phyloP scores from a whole-genome alignment of 805 yeast species.

The Wickerhamiella brachini region DNA sequence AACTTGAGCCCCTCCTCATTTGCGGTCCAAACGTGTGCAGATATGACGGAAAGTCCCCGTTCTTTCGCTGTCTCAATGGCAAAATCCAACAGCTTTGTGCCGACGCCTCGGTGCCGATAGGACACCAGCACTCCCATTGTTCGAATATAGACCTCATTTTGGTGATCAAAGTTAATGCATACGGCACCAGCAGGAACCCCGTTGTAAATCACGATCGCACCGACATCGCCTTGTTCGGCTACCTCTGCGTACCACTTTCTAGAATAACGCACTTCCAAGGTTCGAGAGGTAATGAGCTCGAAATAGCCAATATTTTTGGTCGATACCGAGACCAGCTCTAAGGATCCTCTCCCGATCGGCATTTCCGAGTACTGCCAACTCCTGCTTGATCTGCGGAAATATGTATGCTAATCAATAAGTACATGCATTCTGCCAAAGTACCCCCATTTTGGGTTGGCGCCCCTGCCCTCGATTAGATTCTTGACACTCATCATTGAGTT shows the following conservation, averaged over 20 bases:
- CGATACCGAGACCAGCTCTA: neutral
- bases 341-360: neutral
- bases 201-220: neutral
- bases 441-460: neutral
- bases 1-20: neutral
- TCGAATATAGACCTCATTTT: neutral
- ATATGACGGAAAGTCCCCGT: neutral
- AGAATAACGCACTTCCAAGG: neutral
- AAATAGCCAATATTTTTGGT: neutral
- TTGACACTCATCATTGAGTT: neutral
- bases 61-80: neutral
- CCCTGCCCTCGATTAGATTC: neutral
- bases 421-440: neutral
- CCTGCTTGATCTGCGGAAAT: no score
- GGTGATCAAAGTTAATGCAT: neutral
- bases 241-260: constrained; percentile 1
- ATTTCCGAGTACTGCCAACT: no score
- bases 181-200: neutral
- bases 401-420: neutral
- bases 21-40: constrained; percentile 4
- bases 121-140: constrained; percentile 1
- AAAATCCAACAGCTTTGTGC: neutral
- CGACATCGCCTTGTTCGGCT: neutral
- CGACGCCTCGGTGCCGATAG: neutral
- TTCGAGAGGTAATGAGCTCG: neutral